phyloP scores from a whole-genome alignment of 352 stramenopile genomes.

The Phytophthora cajani region DNA sequence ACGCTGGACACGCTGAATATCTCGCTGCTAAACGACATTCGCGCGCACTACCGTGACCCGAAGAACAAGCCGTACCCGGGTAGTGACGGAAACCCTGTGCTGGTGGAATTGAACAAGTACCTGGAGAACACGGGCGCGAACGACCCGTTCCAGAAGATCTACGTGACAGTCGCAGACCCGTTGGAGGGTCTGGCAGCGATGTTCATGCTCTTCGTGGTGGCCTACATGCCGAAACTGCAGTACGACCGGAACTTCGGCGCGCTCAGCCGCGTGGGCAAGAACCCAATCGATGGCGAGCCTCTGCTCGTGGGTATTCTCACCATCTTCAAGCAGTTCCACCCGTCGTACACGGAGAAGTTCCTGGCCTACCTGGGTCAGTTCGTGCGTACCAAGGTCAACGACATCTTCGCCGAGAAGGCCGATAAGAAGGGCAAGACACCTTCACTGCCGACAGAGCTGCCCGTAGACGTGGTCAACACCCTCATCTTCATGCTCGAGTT shows the following conservation, averaged over 20 bases:
- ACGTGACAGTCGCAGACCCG: constrained; percentile 92
- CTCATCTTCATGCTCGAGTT: constrained; percentile 93
- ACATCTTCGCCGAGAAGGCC: constrained; percentile 65
- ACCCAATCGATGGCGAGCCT: constrained; percentile 93
- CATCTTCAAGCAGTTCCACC: constrained; percentile 96
- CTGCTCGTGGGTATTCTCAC: constrained; percentile 92
- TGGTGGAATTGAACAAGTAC: constrained; percentile 92
- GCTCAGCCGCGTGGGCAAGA: constrained; percentile 89
- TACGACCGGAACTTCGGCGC: constrained; percentile 93
- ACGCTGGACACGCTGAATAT: constrained; percentile 92
- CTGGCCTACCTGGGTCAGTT: constrained; percentile 94
- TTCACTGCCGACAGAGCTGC: constrained; percentile 56
- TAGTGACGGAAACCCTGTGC: constrained; percentile 79
- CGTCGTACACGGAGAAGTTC: constrained; percentile 93
- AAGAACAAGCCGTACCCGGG: constrained; percentile 85
- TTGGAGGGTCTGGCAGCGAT: constrained; percentile 91
- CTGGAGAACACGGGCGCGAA: constrained; percentile 92
- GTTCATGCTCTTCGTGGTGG: constrained; percentile 93
- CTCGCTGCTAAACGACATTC: constrained; percentile 89
- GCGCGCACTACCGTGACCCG: constrained; percentile 83
- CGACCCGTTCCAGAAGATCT: constrained; percentile 95
- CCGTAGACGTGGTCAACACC: constrained; percentile 85
- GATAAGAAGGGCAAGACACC: constrained; percentile 60
- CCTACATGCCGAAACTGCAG: constrained; percentile 94
- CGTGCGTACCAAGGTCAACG: constrained; percentile 89